A percentile compares a stretch with the other conserved stretches of the same genome.
These are phyloP conservation scores for Aspergillus bertholletiae DNA, from an alignment of 495 filamentous ascomycete species.

Conservation along the genomic window DNA sequence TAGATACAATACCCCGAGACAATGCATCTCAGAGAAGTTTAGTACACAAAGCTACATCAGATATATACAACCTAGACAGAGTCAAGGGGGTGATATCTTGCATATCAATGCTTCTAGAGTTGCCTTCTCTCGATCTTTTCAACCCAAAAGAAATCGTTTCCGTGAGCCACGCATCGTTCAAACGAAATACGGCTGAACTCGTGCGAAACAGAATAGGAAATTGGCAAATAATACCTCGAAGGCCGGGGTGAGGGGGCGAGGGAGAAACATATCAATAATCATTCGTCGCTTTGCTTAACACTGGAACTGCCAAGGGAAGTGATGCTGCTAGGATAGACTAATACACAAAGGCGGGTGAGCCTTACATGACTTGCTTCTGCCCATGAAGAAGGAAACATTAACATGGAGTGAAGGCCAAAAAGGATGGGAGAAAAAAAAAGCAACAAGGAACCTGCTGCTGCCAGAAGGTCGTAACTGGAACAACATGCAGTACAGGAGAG, in stretches of 20 bases:
- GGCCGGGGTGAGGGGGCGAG: neutral
- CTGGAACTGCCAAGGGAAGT: slow-evolving; percentile 16
- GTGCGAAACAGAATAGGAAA: neutral
- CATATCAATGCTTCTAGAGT: neutral
- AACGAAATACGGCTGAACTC: neutral
- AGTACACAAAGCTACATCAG: neutral
- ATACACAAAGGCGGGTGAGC: slow-evolving; percentile 26
- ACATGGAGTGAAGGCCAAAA: slow-evolving; percentile 9
- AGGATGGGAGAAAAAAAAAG: slow-evolving; percentile 21
- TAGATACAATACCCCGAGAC: neutral
- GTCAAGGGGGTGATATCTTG: neutral
- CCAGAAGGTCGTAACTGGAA: slow-evolving; percentile 43
- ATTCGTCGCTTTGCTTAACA: slow-evolving; percentile 19
- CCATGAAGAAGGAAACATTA: slow-evolving; percentile 24
- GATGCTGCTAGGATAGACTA: slow-evolving; percentile 24
- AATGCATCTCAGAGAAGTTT: neutral
- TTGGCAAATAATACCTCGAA: neutral
- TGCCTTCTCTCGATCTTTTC: neutral
- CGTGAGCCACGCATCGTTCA: neutral
- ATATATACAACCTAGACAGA: neutral
- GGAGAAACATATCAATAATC: slow-evolving; percentile 14
- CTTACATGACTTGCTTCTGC: slow-evolving; percentile 17
- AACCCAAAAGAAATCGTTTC: neutral
- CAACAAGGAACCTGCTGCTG: slow-evolving; percentile 21
- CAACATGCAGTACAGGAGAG: slow-evolving; percentile 19